Evolutionary conservation across 139 green algal species (phyloP).

Genomic region (Chlamydomonas sp.): DNA sequence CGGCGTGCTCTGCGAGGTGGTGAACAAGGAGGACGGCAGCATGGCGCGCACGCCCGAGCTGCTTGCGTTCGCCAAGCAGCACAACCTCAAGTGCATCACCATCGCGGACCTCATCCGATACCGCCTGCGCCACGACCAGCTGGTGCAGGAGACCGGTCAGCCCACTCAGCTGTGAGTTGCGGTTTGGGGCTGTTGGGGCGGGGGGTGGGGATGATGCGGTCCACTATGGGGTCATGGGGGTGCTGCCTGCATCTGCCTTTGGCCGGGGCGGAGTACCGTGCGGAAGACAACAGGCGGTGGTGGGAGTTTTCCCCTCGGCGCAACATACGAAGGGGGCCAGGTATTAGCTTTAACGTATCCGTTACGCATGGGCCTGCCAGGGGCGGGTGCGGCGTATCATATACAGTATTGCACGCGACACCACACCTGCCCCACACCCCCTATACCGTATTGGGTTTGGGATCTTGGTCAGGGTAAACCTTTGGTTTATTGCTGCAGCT

Average conservation of each 20-base stretch:
- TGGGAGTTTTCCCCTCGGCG: too few species aligned
- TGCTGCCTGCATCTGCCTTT: neutral
- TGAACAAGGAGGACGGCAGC: slow-evolving; percentile 83
- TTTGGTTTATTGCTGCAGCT: too few species aligned
- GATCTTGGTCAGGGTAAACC: too few species aligned
- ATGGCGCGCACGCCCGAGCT: slow-evolving; percentile 91
- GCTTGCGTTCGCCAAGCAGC: slow-evolving; percentile 78
- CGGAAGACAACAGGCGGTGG: too few species aligned
- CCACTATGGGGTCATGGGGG: neutral
- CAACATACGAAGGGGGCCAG: too few species aligned
- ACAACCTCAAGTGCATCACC: slow-evolving; percentile 91
- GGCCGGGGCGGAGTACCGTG: neutral
- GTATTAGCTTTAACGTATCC: too few species aligned
- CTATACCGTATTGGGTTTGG: too few species aligned
- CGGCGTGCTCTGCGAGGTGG: slow-evolving; percentile 96
- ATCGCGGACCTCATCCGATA: slow-evolving; percentile 92
- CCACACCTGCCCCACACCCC: too few species aligned
- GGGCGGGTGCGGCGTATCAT: too few species aligned
- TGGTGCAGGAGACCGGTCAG: slow-evolving; percentile 7
- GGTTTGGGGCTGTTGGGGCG: slow-evolving; percentile 15
- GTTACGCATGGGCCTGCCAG: too few species aligned
- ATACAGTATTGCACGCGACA: too few species aligned
- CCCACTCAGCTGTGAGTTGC: neutral
- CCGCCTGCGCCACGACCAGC: slow-evolving; percentile 56
- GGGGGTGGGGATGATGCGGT: neutral